Conservation (phyloP, 2,329 filamentous ascomycete species). For the Aspergillus viridinutans region DNA sequence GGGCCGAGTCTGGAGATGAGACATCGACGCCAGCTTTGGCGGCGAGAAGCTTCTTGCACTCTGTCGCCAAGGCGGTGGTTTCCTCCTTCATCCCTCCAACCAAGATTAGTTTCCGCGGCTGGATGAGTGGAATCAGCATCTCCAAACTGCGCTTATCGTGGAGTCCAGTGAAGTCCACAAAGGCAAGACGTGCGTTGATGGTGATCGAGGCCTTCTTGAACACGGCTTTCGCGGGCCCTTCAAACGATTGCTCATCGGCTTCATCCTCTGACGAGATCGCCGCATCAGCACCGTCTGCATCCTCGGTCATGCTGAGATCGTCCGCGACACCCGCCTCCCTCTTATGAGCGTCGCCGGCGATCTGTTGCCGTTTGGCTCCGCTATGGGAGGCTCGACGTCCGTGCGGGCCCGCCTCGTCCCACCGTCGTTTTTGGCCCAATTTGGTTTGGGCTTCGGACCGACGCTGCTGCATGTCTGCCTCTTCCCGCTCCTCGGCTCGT, state of each 20-base stretch:
- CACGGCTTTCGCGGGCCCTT: constrained; percentile 72
- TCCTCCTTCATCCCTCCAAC: constrained; percentile 76
- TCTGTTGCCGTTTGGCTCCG: constrained; percentile 58
- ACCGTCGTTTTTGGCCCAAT: constrained; percentile 89
- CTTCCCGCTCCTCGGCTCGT: constrained; percentile 84
- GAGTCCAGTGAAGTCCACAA: constrained; percentile 85
- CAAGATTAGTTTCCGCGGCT: constrained; percentile 91
- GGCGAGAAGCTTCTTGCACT: constrained; percentile 66
- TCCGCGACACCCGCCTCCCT: constrained; percentile 46
- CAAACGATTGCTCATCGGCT: constrained; percentile 44
- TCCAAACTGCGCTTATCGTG: constrained; percentile 91
- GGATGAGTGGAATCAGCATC: constrained; percentile 91
- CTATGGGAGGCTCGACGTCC: constrained; percentile 39
- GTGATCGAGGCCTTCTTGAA: constrained; percentile 60
- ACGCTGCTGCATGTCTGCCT: constrained; percentile 60
- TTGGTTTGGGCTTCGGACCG: constrained; percentile 55
- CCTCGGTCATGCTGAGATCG: constrained; percentile 43
- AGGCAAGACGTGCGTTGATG: constrained; percentile 72
- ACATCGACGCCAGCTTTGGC: constrained; percentile 35
- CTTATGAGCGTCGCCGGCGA: constrained; percentile 28
- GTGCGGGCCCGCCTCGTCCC: constrained; percentile 65
- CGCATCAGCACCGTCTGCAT: constrained; percentile 56
- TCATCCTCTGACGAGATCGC: constrained; percentile 56
- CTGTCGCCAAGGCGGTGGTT: constrained; percentile 70
- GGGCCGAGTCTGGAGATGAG: constrained; percentile 51